Percentiles rank a stretch among this genome's conserved stretches.
Conservation (phyloP, 768 basidiomycete species). For the Tylopilus intermedius region DNA sequence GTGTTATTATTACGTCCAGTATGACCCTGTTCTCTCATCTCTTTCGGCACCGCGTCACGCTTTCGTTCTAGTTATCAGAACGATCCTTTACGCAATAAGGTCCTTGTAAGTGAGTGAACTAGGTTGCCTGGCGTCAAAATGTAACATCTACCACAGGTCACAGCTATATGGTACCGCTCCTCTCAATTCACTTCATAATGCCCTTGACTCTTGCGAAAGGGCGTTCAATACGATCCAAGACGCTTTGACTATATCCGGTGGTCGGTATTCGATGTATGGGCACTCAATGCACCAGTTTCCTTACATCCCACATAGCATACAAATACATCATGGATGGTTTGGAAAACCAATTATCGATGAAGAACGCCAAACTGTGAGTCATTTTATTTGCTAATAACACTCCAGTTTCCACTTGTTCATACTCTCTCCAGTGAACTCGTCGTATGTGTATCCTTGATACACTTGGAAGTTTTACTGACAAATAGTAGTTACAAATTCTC, state of each 20-base stretch:
- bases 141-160: not conserved
- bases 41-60: not conserved
- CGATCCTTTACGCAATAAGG: not conserved
- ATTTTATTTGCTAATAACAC: not conserved
- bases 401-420: not conserved
- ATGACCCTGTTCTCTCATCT: not conserved
- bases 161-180: constrained; percentile 4
- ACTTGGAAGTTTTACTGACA: not conserved
- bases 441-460: not conserved
- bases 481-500: not conserved
- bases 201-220: constrained; percentile 3
- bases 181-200: not conserved
- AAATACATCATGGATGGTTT: constrained; percentile 1
- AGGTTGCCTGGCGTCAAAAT: not conserved
- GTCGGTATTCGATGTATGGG: not conserved
- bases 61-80: not conserved
- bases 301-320: not conserved
- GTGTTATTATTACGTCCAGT: not conserved
- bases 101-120: not conserved
- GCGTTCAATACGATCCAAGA: constrained; percentile 12
- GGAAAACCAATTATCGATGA: not conserved
- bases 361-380: not conserved
- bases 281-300: not conserved
- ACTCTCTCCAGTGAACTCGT: not conserved
- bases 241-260: constrained; percentile 2